phyloP scores from a whole-genome alignment of 1,284 basidiomycete species.

The Mycena sp. region DNA sequence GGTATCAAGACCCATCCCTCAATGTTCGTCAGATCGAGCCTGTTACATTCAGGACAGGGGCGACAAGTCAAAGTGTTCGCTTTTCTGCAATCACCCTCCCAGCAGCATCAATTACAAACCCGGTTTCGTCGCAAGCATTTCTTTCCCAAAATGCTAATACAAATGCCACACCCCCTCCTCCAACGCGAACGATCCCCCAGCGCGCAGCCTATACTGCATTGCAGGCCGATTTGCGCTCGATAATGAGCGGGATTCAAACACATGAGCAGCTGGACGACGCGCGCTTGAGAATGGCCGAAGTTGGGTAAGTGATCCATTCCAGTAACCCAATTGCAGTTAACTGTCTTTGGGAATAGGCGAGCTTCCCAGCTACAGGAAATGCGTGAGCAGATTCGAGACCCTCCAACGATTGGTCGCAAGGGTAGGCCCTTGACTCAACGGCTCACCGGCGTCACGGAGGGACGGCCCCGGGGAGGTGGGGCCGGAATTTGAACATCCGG shows the following conservation, averaged over 20 bases:
- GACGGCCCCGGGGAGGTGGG: background rate
- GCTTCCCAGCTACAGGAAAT: no score
- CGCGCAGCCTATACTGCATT: background rate
- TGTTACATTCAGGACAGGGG: background rate
- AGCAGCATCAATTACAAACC: background rate
- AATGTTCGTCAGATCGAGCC: background rate
- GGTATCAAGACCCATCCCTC: background rate
- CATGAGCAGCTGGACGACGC: background rate
- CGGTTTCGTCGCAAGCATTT: background rate
- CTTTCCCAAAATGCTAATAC: no score
- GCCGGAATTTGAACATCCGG: background rate
- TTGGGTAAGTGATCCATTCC: no score
- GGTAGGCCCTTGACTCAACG: background rate
- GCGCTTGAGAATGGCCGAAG: no score
- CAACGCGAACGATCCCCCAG: background rate
- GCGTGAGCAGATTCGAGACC: background rate
- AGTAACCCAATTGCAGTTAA: no score
- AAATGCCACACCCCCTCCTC: no score
- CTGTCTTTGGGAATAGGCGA: no score
- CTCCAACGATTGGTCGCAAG: background rate
- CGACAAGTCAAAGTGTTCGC: background rate
- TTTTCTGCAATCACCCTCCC: background rate
- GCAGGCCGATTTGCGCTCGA: background rate
- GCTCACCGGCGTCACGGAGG: background rate
- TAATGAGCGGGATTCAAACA: background rate